Conservation (phyloP, 1,139 yeast species). For the Blastobotrys buckinghamii region DNA sequence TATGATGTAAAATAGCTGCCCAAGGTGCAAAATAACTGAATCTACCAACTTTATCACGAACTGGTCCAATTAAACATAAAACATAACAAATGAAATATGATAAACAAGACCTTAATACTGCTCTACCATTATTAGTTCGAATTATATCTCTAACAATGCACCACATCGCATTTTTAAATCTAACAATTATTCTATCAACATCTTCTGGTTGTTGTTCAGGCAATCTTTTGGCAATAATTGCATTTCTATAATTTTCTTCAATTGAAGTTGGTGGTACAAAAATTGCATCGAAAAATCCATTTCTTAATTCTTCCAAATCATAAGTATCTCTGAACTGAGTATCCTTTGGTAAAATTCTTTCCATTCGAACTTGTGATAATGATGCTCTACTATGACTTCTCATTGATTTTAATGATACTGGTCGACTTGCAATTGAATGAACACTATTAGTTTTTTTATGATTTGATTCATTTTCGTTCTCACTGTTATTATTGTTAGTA, state of each 20-base stretch:
- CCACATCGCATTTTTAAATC: not conserved
- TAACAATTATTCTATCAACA: conserved; percentile 8
- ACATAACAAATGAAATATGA: conserved; percentile 39
- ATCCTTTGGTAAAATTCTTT: conserved; percentile 3
- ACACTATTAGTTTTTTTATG: not conserved
- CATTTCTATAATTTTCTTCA: conserved; percentile 13
- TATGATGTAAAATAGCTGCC: conserved; percentile 42
- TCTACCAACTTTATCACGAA: conserved; percentile 40
- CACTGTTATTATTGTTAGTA: not conserved
- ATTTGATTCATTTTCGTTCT: not conserved
- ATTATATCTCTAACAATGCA: not conserved
- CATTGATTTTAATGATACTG: not conserved
- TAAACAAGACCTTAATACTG: conserved; percentile 33
- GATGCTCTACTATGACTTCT: not conserved
- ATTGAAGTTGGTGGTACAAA: conserved; percentile 33
- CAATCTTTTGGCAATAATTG: conserved; percentile 1
- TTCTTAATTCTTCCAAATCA: conserved; percentile 41
- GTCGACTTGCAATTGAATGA: conserved; percentile 1
- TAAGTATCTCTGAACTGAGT: conserved; percentile 17
- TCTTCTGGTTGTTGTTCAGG: conserved; percentile 10
- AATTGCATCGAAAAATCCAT: conserved; percentile 45
- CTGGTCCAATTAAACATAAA: conserved; percentile 36
- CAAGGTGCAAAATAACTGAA: conserved; percentile 38
- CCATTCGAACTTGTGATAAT: conserved; percentile 8
- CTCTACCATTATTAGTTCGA: conserved; percentile 8